These are phyloP conservation scores for Reticulascus tulasneorum DNA, from an alignment of 2,329 filamentous ascomycete species.

Conservation along the genomic window DNA sequence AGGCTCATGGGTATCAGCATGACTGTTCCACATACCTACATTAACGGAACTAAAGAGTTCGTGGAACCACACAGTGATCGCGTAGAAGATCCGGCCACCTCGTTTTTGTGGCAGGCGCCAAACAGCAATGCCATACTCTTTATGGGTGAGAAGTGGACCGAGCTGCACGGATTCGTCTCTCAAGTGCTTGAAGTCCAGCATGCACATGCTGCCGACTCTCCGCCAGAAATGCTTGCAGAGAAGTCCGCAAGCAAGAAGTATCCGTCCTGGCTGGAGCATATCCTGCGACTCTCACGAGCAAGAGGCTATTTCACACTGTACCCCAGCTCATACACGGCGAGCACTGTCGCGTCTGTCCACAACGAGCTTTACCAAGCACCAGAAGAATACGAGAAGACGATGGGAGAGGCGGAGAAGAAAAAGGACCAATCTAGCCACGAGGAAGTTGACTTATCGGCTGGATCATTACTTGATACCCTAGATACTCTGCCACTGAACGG, in stretches of 20 bases:
- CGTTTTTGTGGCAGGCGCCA: slow-evolving; percentile 83
- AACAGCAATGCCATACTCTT: slow-evolving; percentile 78
- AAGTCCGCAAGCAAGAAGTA: slow-evolving; percentile 65
- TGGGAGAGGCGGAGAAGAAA: slow-evolving; percentile 17
- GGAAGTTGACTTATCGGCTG: slow-evolving; percentile 17
- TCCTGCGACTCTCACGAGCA: slow-evolving; percentile 70
- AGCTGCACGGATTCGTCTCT: slow-evolving; percentile 77
- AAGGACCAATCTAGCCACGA: slow-evolving; percentile 20
- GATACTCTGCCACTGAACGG: slow-evolving; percentile 43
- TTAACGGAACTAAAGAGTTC: slow-evolving; percentile 59
- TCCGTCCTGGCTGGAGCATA: slow-evolving; percentile 75
- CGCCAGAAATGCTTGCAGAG: slow-evolving; percentile 36
- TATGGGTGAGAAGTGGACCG: slow-evolving; percentile 81
- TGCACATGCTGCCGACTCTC: slow-evolving; percentile 20
- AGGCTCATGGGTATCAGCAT: slow-evolving; percentile 76
- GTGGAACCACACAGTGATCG: slow-evolving; percentile 31
- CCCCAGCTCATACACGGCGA: slow-evolving; percentile 55
- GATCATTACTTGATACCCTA: slow-evolving; percentile 41
- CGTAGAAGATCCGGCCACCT: slow-evolving; percentile 36
- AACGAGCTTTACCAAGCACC: slow-evolving; percentile 69
- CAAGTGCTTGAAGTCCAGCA: slow-evolving; percentile 49
- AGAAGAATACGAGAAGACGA: slow-evolving; percentile 55
- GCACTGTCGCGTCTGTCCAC: slow-evolving; percentile 67
- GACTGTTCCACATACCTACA: slow-evolving; percentile 61
- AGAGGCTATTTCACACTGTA: slow-evolving; percentile 79